Conservation (phyloP, 495 filamentous ascomycete genomes). For the Trichoderma orchidacearum region DNA sequence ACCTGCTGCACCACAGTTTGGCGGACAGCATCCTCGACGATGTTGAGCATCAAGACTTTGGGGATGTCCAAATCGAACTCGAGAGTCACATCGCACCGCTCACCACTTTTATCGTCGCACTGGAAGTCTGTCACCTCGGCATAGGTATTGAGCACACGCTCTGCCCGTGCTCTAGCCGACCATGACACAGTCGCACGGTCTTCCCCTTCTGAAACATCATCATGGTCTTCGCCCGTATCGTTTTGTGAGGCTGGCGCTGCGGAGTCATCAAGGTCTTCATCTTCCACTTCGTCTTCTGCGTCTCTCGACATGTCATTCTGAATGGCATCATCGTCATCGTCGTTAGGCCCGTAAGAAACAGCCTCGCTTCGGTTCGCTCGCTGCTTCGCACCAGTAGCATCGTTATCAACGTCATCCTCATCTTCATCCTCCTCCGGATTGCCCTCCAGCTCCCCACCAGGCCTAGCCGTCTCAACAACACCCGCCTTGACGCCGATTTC, state of each 20-base stretch:
- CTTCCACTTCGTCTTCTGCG: slow-evolving; percentile 35
- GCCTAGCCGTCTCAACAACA: slow-evolving; percentile 42
- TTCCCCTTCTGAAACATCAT: slow-evolving; percentile 14
- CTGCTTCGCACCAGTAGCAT: slow-evolving; percentile 70
- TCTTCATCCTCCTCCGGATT: slow-evolving; percentile 44
- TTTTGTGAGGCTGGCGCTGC: slow-evolving; percentile 17
- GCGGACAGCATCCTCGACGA: slow-evolving; percentile 67
- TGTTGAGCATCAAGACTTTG: slow-evolving; percentile 83
- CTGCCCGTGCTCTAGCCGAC: slow-evolving; percentile 52
- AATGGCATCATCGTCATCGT: slow-evolving; percentile 78
- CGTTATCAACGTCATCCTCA: slow-evolving; percentile 62
- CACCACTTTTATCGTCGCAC: slow-evolving; percentile 62
- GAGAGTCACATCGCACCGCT: slow-evolving; percentile 65
- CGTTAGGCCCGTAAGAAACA: slow-evolving; percentile 78
- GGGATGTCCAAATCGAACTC: slow-evolving; percentile 71
- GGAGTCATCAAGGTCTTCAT: slow-evolving; percentile 44
- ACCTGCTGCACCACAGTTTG: slow-evolving; percentile 81
- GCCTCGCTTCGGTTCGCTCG: slow-evolving; percentile 62
- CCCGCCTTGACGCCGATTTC: slow-evolving; percentile 72
- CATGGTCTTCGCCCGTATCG: slow-evolving; percentile 30
- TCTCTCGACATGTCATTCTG: slow-evolving; percentile 41
- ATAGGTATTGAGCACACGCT: slow-evolving; percentile 30
- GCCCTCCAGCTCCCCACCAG: slow-evolving; percentile 24
- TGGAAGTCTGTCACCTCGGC: slow-evolving; percentile 58
- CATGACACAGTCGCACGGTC: slow-evolving; percentile 25